A percentile compares a stretch with the other conserved stretches of the same genome.
phyloP scores from a whole-genome alignment of 208 protist species.

The Phytomonas serpens region DNA sequence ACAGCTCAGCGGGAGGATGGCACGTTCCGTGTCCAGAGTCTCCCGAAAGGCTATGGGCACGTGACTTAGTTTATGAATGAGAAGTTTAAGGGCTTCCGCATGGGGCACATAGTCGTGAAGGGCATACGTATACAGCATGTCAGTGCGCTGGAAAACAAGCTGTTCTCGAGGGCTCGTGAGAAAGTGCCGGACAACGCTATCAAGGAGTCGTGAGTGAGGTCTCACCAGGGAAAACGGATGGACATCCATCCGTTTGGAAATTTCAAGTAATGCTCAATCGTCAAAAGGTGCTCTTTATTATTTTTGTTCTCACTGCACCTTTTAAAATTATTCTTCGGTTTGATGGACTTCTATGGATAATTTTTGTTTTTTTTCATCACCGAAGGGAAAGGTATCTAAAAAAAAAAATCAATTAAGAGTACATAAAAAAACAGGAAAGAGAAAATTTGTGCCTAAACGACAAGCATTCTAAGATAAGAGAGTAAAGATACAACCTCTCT shows the following conservation, averaged over 20 bases:
- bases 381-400: not conserved
- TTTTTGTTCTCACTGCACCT: not conserved
- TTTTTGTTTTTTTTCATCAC: not conserved
- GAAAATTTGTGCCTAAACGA: conserved; percentile 7
- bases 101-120: conserved; percentile 55
- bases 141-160: conserved; percentile 13
- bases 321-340: conserved; percentile 6
- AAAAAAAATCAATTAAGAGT: not conserved
- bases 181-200: conserved; percentile 21
- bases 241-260: conserved; percentile 29
- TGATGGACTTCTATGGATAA: not conserved
- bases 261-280: not conserved
- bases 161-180: conserved; percentile 8
- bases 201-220: conserved; percentile 34
- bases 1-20: conserved; percentile 11
- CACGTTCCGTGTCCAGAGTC: conserved; percentile 7
- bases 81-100: conserved; percentile 22
- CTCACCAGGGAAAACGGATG: conserved; percentile 39
- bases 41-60: conserved; percentile 6
- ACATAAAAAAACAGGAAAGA: conserved; percentile 9
- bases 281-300: conserved; percentile 3
- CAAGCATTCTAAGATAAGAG: not conserved
- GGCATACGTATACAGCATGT: conserved; percentile 32
- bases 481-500: not conserved
- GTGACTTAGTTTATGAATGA: not conserved